A percentile compares a stretch with the other conserved stretches of the same genome.
Evolutionary conservation across 2,329 filamentous ascomycete species (phyloP).

Genomic region (Colletotrichum sp.): DNA sequence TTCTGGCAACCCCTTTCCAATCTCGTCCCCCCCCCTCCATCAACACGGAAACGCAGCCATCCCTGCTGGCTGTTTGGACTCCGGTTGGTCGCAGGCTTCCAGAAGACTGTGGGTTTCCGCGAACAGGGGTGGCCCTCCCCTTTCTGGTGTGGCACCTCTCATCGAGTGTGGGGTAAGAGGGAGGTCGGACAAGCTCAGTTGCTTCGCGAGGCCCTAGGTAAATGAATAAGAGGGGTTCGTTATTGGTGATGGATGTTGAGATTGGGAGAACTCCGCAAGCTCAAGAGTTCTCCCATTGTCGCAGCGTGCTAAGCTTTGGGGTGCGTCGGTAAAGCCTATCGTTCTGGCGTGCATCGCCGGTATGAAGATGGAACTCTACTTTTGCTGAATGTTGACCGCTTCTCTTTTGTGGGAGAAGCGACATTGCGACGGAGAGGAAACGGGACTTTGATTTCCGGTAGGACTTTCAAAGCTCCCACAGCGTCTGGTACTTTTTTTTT

Average conservation of each 20-base stretch:
- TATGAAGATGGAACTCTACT: not conserved
- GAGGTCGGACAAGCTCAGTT: not conserved
- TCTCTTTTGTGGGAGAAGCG: not conserved
- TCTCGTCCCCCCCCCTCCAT: not conserved
- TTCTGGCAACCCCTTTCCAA: constrained; percentile 7
- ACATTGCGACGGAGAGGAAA: not conserved
- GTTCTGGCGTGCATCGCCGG: not conserved
- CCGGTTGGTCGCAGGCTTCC: constrained; percentile 14
- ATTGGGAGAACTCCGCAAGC: not conserved
- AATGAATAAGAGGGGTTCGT: constrained; percentile 1
- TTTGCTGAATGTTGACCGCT: not conserved
- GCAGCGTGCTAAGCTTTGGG: not conserved
- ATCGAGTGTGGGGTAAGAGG: constrained; percentile 14
- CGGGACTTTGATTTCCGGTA: not conserved
- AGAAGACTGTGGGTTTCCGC: constrained; percentile 12
- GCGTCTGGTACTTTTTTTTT: too few species aligned
- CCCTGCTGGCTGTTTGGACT: not conserved
- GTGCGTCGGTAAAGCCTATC: not conserved
- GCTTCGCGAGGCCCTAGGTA: not conserved
- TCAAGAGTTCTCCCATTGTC: not conserved
- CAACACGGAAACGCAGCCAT: not conserved
- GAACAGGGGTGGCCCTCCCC: not conserved
- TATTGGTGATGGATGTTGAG: constrained; percentile 5
- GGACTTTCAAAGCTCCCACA: not conserved
- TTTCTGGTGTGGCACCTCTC: not conserved